phyloP scores from a whole-genome alignment of 2,329 filamentous ascomycete species.

The Elsinoe australis region DNA sequence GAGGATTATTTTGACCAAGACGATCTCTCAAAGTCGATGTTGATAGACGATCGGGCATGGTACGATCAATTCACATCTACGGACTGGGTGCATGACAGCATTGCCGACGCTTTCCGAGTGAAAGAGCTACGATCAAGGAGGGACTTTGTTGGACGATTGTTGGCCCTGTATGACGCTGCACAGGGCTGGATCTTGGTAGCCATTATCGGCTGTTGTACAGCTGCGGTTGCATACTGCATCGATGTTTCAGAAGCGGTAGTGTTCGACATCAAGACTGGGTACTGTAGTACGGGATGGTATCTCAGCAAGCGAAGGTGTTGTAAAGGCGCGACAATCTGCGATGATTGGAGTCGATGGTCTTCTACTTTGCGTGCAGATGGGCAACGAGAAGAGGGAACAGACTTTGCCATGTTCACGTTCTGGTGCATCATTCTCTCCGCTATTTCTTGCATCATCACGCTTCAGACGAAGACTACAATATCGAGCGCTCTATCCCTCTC shows the following conservation, averaged over 20 bases:
- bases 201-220: slow-evolving; percentile 78
- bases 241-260: slow-evolving; percentile 77
- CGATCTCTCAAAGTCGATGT: slow-evolving; percentile 56
- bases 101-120: slow-evolving; percentile 84
- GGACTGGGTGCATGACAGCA: slow-evolving; percentile 97
- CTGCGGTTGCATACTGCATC: slow-evolving; percentile 77
- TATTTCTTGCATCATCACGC: slow-evolving; percentile 67
- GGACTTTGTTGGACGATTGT: slow-evolving; percentile 73
- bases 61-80: slow-evolving; percentile 98
- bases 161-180: slow-evolving; percentile 71
- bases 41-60: slow-evolving; percentile 83
- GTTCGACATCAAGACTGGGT: slow-evolving; percentile 88
- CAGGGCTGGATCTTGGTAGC: slow-evolving; percentile 94
- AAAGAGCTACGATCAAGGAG: slow-evolving; percentile 74
- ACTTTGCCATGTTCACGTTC: slow-evolving; percentile 67
- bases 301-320: slow-evolving; percentile 63
- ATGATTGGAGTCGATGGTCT: slow-evolving; percentile 59
- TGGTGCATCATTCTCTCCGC: slow-evolving; percentile 63
- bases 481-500: slow-evolving; percentile 79
- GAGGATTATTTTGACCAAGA: slow-evolving; percentile 8
- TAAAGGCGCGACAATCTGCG: slow-evolving; percentile 46
- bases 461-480: slow-evolving; percentile 89
- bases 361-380: slow-evolving; percentile 46
- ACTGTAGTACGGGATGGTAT: slow-evolving; percentile 65
- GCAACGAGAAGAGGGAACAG: slow-evolving; percentile 52